Conservation (phyloP, 1,284 basidiomycete genomes). For the Cutaneotrichosporon curvatum region DNA sequence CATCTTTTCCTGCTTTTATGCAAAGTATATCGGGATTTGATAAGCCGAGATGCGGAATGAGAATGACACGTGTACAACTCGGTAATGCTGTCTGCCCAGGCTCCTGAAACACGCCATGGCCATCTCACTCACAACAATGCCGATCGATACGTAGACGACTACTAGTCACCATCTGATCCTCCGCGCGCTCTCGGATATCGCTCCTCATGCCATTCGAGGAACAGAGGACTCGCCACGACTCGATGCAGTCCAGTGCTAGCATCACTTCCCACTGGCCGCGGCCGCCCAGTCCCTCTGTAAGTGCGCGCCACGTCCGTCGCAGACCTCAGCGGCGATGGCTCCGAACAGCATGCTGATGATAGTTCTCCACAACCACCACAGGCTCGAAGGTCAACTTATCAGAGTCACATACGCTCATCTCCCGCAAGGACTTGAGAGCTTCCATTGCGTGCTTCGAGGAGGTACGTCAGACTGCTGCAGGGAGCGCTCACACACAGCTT, state of each 20-base stretch:
- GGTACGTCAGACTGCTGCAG: conserved; percentile 19
- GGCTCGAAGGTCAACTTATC: conserved; percentile 40
- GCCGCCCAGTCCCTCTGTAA: conserved; percentile 16
- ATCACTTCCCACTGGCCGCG: conserved; percentile 10
- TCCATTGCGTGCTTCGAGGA: conserved; percentile 45
- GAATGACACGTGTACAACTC: background rate
- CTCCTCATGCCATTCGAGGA: conserved; percentile 1
- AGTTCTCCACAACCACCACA: conserved; percentile 45
- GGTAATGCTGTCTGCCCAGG: background rate
- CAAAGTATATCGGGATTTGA: background rate
- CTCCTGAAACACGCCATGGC: background rate
- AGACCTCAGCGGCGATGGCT: too few relatives aligned
- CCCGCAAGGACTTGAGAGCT: conserved; percentile 41
- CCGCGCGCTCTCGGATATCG: too few relatives aligned
- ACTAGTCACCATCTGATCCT: too few relatives aligned
- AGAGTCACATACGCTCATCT: conserved; percentile 38
- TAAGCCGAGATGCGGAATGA: background rate
- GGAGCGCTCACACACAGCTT: too few relatives aligned
- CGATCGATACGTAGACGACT: too few relatives aligned
- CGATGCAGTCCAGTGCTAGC: conserved; percentile 12
- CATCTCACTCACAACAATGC: background rate
- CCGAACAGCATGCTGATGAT: conserved; percentile 1
- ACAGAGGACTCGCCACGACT: conserved; percentile 10
- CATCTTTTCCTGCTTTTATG: too few relatives aligned
- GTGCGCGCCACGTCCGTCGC: background rate